Evolutionary conservation across 2,329 filamentous ascomycete genomes (phyloP).

Genomic region (Cladophialophora carrionii): DNA sequence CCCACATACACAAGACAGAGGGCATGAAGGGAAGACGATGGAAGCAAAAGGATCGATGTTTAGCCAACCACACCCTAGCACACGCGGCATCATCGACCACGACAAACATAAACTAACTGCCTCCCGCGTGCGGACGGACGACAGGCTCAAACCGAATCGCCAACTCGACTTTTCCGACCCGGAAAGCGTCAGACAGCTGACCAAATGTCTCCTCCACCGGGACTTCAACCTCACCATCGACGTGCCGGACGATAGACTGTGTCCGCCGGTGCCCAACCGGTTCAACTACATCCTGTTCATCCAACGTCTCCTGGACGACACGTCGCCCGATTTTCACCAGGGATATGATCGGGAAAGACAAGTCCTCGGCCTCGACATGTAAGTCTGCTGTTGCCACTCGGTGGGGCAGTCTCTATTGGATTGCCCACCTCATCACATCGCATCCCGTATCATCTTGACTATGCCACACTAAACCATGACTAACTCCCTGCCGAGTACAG

Average conservation of each 20-base stretch:
- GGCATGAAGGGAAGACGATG: no score
- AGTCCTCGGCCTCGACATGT: conserved; percentile 76
- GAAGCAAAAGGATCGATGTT: neutral
- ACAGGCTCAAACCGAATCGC: conserved; percentile 57
- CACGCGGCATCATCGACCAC: neutral
- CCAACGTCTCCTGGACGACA: conserved; percentile 76
- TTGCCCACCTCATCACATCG: neutral
- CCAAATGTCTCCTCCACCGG: conserved; percentile 72
- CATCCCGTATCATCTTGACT: no score
- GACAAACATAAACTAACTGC: neutral
- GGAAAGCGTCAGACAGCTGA: conserved; percentile 72
- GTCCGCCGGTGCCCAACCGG: conserved; percentile 68
- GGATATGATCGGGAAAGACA: conserved; percentile 59
- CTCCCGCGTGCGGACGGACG: neutral
- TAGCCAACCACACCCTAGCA: neutral
- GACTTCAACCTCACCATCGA: conserved; percentile 75
- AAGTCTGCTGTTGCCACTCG: conserved; percentile 24
- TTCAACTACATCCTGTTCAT: conserved; percentile 93
- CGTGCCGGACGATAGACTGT: conserved; percentile 77
- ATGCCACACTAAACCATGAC: neutral
- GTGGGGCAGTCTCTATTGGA: neutral
- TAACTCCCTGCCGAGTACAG: conserved; percentile 43
- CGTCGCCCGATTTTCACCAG: conserved; percentile 52
- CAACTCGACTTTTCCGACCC: conserved; percentile 82
- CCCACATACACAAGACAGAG: no score